A percentile compares a stretch with the other conserved stretches of the same genome.
Conservation (phyloP, 129 eudicot genomes). For the Artemisia tridentata region DNA sequence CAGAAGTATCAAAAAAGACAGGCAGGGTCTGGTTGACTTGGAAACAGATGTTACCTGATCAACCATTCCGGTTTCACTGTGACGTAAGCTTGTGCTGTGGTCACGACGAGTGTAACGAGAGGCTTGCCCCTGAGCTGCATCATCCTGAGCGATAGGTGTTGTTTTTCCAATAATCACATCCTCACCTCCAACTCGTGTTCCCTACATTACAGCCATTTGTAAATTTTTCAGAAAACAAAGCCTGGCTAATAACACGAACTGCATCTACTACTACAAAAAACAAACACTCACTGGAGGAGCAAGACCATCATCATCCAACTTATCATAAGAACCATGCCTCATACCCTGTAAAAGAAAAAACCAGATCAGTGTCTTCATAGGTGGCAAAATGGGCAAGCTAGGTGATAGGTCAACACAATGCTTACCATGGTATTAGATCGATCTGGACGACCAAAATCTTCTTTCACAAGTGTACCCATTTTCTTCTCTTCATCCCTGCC, state of each 20-base stretch:
- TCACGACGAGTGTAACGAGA: slow-evolving; percentile 77
- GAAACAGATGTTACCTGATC: slow-evolving; percentile 54
- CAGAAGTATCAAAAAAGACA: neutral
- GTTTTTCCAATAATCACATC: slow-evolving; percentile 97
- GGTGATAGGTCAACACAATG: neutral
- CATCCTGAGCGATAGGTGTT: slow-evolving; percentile 84
- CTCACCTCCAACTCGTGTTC: slow-evolving; percentile 93
- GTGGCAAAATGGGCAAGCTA: neutral
- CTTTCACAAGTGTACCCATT: slow-evolving; percentile 94
- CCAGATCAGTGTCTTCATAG: neutral
- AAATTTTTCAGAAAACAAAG: neutral
- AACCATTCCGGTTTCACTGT: slow-evolving; percentile 94
- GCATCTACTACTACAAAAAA: neutral
- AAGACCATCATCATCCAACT: slow-evolving; percentile 89
- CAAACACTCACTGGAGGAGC: slow-evolving; percentile 73
- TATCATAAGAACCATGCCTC: slow-evolving; percentile 95
- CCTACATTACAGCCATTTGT: slow-evolving; percentile 29
- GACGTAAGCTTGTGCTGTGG: slow-evolving; percentile 91
- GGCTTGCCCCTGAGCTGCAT: slow-evolving; percentile 70
- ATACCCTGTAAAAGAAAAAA: slow-evolving; percentile 52
- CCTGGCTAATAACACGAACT: neutral
- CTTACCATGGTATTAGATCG: slow-evolving; percentile 75
- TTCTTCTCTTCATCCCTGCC: slow-evolving; percentile 87
- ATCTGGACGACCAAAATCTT: slow-evolving; percentile 90
- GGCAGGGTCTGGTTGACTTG: neutral